These are phyloP conservation scores for Paraphoma sp. DNA, from an alignment of 2,329 filamentous ascomycete species.

Conservation along the genomic window DNA sequence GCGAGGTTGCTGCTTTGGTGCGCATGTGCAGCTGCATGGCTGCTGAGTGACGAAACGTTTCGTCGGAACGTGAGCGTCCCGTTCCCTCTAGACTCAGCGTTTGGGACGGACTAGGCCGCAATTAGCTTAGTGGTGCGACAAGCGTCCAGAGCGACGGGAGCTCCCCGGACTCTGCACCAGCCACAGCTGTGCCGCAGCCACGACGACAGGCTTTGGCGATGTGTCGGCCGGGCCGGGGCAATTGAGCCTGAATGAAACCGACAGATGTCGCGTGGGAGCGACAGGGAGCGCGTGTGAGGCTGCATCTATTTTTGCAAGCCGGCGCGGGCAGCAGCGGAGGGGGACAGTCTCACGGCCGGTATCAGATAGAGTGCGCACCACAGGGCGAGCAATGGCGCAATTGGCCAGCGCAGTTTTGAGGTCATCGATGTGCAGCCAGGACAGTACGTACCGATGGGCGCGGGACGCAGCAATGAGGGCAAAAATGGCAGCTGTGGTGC, in stretches of 20 bases:
- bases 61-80: conserved; percentile 21
- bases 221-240: conserved; percentile 14
- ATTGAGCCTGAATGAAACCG: conserved; percentile 8
- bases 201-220: conserved; percentile 14
- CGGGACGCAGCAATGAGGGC: not conserved
- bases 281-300: conserved; percentile 2
- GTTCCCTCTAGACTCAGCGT: conserved; percentile 18
- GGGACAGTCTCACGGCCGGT: conserved; percentile 8
- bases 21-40: conserved; percentile 14
- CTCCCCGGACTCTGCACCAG: conserved; percentile 11
- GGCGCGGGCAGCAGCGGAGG: not conserved
- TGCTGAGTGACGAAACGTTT: conserved; percentile 19
- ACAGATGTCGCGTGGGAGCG: conserved; percentile 3
- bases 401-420: not conserved
- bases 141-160: conserved; percentile 15
- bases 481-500: not conserved
- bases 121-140: conserved; percentile 5
- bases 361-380: conserved; percentile 23
- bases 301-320: conserved; percentile 8
- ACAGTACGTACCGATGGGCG: not conserved
- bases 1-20: conserved; percentile 32
- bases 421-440: not conserved
- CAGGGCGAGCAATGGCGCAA: not conserved
- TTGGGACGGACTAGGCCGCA: conserved; percentile 8
- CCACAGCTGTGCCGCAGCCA: conserved; percentile 21